A percentile compares a stretch with the other conserved stretches of the same genome.
Evolutionary conservation across 73 alveolate genomes (phyloP).

Genomic region (Durusdinium trenchii): DNA sequence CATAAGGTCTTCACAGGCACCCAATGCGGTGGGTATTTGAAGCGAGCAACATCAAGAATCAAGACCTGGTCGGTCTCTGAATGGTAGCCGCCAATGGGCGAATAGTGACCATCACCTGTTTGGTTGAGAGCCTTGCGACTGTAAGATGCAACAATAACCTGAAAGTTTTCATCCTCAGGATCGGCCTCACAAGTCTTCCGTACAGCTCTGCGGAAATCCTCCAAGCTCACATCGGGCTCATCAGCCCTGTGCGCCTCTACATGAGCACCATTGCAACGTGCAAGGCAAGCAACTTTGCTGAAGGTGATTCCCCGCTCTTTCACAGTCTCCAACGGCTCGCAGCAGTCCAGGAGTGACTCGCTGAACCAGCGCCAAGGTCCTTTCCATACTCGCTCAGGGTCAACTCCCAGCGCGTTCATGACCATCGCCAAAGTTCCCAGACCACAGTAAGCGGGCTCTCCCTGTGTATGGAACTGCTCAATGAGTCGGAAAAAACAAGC

Average conservation of each 20-base stretch:
- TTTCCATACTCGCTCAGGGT: conserved; percentile 96
- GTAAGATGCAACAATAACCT: conserved; percentile 65
- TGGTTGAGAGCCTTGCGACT: conserved; percentile 83
- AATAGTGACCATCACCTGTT: conserved; percentile 97
- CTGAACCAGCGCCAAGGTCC: conserved; percentile 96
- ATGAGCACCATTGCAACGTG: conserved; percentile 91
- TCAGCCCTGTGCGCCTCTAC: conserved; percentile 55
- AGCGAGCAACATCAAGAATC: conserved; percentile 96
- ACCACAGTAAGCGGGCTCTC: conserved; percentile 97
- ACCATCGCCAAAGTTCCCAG: conserved; percentile 97
- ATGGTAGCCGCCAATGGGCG: conserved; percentile 97
- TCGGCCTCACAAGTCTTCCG: not conserved
- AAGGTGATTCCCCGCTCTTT: conserved; percentile 73
- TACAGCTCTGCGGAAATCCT: not conserved
- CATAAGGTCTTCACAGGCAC: conserved; percentile 86
- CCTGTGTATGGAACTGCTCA: conserved; percentile 96
- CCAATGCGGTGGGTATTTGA: conserved; percentile 97
- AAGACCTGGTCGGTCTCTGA: conserved; percentile 86
- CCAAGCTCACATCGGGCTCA: not conserved
- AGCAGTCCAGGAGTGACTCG: conserved; percentile 72
- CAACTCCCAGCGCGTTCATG: conserved; percentile 96
- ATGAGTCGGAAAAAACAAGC: conserved; percentile 96
- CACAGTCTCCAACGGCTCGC: conserved; percentile 87
- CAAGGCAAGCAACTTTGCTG: conserved; percentile 80
- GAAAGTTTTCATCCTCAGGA: not conserved